phyloP scores from a whole-genome alignment of 1,284 basidiomycete genomes.

The Calocybe gambosa region DNA sequence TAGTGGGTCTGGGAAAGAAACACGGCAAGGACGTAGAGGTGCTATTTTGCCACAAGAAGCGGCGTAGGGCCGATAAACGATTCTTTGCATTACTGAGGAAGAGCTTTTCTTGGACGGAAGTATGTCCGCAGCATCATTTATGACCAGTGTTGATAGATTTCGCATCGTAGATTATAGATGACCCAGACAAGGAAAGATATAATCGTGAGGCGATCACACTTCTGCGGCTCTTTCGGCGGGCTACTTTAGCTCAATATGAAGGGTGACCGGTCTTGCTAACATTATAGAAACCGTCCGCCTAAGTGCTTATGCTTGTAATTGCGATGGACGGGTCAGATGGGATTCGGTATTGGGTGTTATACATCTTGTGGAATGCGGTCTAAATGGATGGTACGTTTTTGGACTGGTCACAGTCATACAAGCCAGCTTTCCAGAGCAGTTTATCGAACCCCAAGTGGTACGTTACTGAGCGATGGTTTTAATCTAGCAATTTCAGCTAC shows the following conservation, averaged over 20 bases:
- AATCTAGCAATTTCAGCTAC: not conserved
- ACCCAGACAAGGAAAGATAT: conserved; percentile 45
- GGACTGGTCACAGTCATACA: no score
- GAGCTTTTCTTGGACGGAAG: conserved; percentile 74
- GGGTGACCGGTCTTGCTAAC: no score
- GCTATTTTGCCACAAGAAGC: conserved; percentile 91
- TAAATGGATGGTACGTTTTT: no score
- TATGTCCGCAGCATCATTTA: conserved; percentile 21
- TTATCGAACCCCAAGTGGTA: not conserved
- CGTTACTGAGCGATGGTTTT: conserved; percentile 4
- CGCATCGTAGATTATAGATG: conserved; percentile 40
- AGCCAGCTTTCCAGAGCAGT: no score
- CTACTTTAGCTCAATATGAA: no score
- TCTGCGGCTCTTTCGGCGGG: conserved; percentile 34
- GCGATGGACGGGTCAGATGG: no score
- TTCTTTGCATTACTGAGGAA: conserved; percentile 84
- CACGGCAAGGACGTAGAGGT: conserved; percentile 46
- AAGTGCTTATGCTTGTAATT: no score
- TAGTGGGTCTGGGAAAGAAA: conserved; percentile 36
- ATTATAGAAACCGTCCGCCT: no score
- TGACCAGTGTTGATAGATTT: conserved; percentile 3
- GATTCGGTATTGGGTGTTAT: no score
- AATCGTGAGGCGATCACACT: conserved; percentile 53
- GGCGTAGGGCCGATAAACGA: conserved; percentile 89
- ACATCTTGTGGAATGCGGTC: no score